Conservation (phyloP, 163 green algal genomes). For the Coccomyxa subellipsoidea region DNA sequence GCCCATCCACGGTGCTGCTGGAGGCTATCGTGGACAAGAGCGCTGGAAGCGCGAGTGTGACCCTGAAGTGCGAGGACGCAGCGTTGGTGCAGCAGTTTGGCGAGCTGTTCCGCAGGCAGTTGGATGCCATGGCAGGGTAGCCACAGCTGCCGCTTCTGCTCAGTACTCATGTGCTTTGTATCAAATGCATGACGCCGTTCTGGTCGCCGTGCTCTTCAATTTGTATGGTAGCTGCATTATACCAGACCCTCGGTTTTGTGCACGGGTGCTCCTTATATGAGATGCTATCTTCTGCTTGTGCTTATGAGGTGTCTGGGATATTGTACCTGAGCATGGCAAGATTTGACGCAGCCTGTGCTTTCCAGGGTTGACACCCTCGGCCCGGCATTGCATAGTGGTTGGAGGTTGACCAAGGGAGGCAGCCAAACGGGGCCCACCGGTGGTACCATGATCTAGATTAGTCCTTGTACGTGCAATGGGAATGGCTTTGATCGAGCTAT, state of each 20-base stretch:
- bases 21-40: constrained; percentile 45
- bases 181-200: background rate
- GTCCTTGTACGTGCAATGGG: too few species aligned
- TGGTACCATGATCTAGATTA: too few species aligned
- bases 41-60: constrained; percentile 12
- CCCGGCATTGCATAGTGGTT: background rate
- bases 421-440: background rate
- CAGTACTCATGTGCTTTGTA: background rate
- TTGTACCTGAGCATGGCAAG: too few species aligned
- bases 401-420: background rate
- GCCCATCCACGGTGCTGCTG: constrained; percentile 46
- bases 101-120: constrained; percentile 1
- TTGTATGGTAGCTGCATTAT: too few species aligned
- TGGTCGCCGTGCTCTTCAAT: background rate
- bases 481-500: too few species aligned
- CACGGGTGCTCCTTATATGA: too few species aligned
- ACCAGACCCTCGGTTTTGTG: too few species aligned
- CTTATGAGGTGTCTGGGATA: too few species aligned
- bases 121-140: constrained; percentile 3
- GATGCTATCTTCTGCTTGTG: too few species aligned
- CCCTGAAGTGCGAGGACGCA: constrained; percentile 26
- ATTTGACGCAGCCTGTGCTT: too few species aligned
- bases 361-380: background rate
- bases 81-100: constrained; percentile 19
- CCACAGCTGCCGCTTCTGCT: too few species aligned